Conservation (phyloP, 2,329 filamentous ascomycete genomes). For the Calonectria ilicicola region DNA sequence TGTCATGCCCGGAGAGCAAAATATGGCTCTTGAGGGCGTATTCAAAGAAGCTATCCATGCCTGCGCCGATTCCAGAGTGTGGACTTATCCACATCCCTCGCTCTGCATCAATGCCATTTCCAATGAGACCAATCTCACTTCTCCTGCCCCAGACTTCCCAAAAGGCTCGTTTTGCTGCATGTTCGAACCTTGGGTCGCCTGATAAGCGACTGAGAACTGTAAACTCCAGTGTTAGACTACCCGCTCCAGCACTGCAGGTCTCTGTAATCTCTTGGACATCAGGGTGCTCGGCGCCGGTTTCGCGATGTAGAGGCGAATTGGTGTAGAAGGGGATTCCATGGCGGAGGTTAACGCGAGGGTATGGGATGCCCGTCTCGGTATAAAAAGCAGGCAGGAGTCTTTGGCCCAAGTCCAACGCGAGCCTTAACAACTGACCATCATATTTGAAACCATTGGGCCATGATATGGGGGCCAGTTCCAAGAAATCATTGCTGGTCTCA, state of each 20-base stretch:
- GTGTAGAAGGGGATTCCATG: constrained; percentile 92
- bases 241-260: constrained; percentile 97
- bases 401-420: constrained; percentile 87
- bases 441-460: constrained; percentile 87
- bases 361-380: constrained; percentile 90
- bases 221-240: constrained; percentile 93
- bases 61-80: constrained; percentile 94
- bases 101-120: constrained; percentile 92
- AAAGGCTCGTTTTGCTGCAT: constrained; percentile 90
- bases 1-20: constrained; percentile 80
- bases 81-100: constrained; percentile 89
- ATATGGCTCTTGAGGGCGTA: constrained; percentile 97
- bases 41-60: constrained; percentile 98
- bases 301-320: constrained; percentile 82
- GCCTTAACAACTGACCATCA: constrained; percentile 88
- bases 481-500: constrained; percentile 49
- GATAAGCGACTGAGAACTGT: constrained; percentile 90
- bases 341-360: constrained; percentile 92
- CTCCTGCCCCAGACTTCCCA: constrained; percentile 96
- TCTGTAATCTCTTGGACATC: constrained; percentile 82
- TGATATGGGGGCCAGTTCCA: constrained; percentile 66
- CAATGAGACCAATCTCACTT: constrained; percentile 88
- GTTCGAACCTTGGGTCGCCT: constrained; percentile 88
- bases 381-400: constrained; percentile 92
- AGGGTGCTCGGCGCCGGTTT: constrained; percentile 50